Evolutionary conservation across 441 rosid genomes (phyloP).

Genomic region (Arabidopsis hybrid): DNA sequence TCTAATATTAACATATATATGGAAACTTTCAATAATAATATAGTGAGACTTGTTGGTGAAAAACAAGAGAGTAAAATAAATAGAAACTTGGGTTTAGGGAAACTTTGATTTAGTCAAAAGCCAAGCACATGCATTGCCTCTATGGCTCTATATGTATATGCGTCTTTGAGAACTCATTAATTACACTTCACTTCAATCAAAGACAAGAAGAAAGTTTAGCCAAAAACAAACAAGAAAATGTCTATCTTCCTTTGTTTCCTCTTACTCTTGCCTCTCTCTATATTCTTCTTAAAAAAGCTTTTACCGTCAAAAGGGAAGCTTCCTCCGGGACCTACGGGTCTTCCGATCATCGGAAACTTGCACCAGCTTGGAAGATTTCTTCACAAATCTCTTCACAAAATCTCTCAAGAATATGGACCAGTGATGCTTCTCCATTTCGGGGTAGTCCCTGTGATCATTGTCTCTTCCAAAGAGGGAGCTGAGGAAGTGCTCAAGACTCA

Average conservation of each 20-base stretch:
- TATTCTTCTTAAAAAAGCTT: slow-evolving; percentile 23
- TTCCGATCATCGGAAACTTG: slow-evolving; percentile 63
- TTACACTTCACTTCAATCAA: slow-evolving; percentile 21
- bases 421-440: slow-evolving; percentile 56
- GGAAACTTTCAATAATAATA: neutral
- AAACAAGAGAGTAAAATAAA: neutral
- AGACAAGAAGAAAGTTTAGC: neutral
- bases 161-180: slow-evolving; percentile 9
- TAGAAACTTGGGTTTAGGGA: neutral
- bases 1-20: neutral
- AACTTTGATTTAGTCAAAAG: slow-evolving; percentile 35
- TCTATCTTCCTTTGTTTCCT: slow-evolving; percentile 35
- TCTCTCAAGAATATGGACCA: slow-evolving; percentile 56
- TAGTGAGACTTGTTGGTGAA: neutral
- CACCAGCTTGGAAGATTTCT: slow-evolving; percentile 53
- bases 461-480: slow-evolving; percentile 52
- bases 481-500: slow-evolving; percentile 38
- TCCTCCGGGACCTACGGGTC: slow-evolving; percentile 57
- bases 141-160: slow-evolving; percentile 24
- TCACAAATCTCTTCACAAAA: slow-evolving; percentile 48
- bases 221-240: slow-evolving; percentile 18
- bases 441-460: slow-evolving; percentile 43
- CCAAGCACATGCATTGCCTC: slow-evolving; percentile 8
- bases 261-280: slow-evolving; percentile 13
- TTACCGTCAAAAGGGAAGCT: slow-evolving; percentile 17